Evolutionary conservation across 139 green algal genomes (phyloP).

Genomic region (Closterium sp.): DNA sequence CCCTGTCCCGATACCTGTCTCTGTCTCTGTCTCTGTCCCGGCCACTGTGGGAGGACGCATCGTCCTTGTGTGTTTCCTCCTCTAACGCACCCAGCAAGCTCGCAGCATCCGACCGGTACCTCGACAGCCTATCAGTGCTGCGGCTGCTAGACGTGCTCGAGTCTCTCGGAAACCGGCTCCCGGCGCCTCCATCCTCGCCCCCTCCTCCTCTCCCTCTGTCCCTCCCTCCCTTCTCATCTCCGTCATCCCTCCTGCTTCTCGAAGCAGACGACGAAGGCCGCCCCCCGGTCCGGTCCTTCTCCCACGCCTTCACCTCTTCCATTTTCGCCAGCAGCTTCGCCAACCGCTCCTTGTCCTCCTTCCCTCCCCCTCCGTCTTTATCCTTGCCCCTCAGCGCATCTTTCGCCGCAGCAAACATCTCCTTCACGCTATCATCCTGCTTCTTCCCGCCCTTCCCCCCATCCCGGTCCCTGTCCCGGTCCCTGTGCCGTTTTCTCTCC

Average conservation of each 20-base stretch:
- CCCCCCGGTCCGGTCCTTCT: background rate
- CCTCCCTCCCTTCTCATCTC: background rate
- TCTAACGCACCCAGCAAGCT: background rate
- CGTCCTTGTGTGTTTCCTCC: background rate
- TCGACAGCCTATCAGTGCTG: background rate
- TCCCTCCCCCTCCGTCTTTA: background rate
- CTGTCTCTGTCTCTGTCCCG: background rate
- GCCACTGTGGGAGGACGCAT: background rate
- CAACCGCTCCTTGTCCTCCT: background rate
- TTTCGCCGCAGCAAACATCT: background rate
- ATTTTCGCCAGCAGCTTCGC: background rate
- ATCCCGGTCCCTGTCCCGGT: background rate
- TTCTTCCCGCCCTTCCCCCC: background rate
- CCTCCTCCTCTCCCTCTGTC: background rate
- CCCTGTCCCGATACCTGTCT: background rate
- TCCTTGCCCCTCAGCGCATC: background rate
- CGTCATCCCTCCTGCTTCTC: background rate
- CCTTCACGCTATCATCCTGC: slow-evolving; percentile 2
- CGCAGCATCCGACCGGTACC: background rate
- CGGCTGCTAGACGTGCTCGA: background rate
- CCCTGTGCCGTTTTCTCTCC: background rate
- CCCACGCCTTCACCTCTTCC: background rate
- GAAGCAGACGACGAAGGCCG: background rate
- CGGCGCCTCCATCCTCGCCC: background rate
- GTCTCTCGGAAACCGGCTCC: background rate